phyloP scores from a whole-genome alignment of 169 alveolate species.

The Toxoplasma gondii region DNA sequence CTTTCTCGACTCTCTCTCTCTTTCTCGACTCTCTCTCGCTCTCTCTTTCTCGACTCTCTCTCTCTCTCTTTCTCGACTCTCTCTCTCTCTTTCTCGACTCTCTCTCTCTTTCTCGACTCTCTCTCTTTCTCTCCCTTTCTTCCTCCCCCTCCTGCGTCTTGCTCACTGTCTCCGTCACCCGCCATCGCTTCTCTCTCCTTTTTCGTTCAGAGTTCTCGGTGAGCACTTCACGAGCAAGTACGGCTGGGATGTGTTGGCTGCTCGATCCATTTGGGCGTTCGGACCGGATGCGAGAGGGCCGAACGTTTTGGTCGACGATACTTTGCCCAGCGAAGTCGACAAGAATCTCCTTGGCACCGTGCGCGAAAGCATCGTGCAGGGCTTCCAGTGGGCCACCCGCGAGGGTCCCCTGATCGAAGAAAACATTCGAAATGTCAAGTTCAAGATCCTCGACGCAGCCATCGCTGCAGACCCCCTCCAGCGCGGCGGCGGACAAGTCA shows the following conservation, averaged over 20 bases:
- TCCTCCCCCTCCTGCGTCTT: not conserved
- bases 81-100: not conserved
- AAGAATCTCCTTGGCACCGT: constrained; percentile 28
- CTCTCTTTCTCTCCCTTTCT: not conserved
- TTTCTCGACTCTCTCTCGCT: not conserved
- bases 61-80: not conserved
- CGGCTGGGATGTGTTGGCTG: constrained; percentile 96
- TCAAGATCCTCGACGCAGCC: constrained; percentile 88
- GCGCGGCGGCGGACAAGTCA: constrained; percentile 98
- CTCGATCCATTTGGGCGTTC: constrained; percentile 98
- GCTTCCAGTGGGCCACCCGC: constrained; percentile 99
- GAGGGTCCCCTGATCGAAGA: constrained; percentile 99
- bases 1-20: not conserved
- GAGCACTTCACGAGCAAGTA: constrained; percentile 83
- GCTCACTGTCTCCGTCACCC: not conserved
- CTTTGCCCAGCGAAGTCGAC: constrained; percentile 94
- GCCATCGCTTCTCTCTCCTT: not conserved
- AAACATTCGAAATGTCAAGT: constrained; percentile 87
- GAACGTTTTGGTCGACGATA: constrained; percentile 93
- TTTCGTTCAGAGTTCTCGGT: constrained; percentile 67
- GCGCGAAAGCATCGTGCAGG: constrained; percentile 75
- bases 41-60: not conserved
- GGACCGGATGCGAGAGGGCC: constrained; percentile 91
- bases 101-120: not conserved
- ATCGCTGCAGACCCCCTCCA: constrained; percentile 90